Evolutionary conservation across 1,284 basidiomycete species (phyloP).

Genomic region (Ceraceosorus guamensis): DNA sequence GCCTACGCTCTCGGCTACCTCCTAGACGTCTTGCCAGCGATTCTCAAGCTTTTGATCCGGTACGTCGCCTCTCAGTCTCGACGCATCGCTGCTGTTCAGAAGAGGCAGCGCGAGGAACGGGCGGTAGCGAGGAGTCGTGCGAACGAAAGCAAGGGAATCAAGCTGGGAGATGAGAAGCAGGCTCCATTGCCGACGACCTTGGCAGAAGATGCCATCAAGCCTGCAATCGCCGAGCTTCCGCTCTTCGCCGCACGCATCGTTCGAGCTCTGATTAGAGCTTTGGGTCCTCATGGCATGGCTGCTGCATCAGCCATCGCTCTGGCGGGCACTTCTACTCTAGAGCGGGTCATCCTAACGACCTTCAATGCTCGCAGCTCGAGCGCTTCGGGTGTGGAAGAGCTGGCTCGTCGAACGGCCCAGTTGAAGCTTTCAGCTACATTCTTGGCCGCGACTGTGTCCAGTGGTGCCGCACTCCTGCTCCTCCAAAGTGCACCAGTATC

Average conservation of each 20-base stretch:
- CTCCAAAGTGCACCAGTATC: slow-evolving; percentile 14
- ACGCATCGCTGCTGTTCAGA: slow-evolving; percentile 11
- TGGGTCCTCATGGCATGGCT: slow-evolving; percentile 28
- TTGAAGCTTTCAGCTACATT: slow-evolving; percentile 24
- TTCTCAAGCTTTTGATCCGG: slow-evolving; percentile 32
- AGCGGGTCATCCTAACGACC: background rate
- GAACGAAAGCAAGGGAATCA: too few relatives aligned
- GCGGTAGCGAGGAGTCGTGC: slow-evolving; percentile 4
- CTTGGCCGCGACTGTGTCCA: slow-evolving; percentile 22
- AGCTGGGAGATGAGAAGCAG: background rate
- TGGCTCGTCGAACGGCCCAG: background rate
- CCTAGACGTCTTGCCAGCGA: slow-evolving; percentile 34
- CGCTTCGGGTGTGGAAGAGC: background rate
- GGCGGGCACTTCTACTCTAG: slow-evolving; percentile 20
- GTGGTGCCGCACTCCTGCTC: slow-evolving; percentile 22
- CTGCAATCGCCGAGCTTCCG: slow-evolving; percentile 8
- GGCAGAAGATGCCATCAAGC: slow-evolving; percentile 5
- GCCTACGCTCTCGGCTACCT: slow-evolving; percentile 36
- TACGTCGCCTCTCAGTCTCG: slow-evolving; percentile 23
- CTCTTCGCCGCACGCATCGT: slow-evolving; percentile 13
- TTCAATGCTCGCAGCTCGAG: background rate
- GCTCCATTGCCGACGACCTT: background rate
- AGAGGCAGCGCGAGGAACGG: slow-evolving; percentile 19
- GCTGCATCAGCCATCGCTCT: slow-evolving; percentile 26
- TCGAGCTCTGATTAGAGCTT: slow-evolving; percentile 15